Percentiles rank a stretch among this genome's conserved stretches.
Evolutionary conservation across 768 basidiomycete genomes (phyloP).

Genomic region (Russula brevipes): DNA sequence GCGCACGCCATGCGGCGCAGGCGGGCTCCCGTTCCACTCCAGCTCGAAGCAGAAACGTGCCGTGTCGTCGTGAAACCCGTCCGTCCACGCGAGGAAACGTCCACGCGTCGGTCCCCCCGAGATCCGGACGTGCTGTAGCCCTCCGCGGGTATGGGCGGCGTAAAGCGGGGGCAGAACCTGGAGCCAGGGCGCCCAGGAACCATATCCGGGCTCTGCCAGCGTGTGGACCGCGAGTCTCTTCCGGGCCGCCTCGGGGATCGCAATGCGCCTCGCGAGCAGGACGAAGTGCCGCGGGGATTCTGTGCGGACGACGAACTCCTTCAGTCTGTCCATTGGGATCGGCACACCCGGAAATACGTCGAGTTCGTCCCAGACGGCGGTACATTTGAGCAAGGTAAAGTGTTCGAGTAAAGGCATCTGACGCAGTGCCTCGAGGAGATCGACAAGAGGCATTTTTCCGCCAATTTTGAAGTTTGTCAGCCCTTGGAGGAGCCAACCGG

Average conservation of each 20-base stretch:
- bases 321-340: conserved; percentile 6
- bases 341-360: neutral
- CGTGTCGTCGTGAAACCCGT: neutral
- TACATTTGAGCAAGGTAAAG: conserved; percentile 6
- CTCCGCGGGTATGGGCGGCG: neutral
- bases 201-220: neutral
- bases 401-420: neutral
- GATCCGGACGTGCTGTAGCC: conserved; percentile 10
- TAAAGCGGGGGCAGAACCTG: neutral
- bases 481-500: conserved; percentile 4
- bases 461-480: conserved; percentile 5
- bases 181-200: conserved; percentile 2
- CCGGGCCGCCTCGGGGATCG: neutral
- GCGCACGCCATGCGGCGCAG: neutral
- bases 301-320: conserved; percentile 4
- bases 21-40: conserved; percentile 8
- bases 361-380: neutral
- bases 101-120: conserved; percentile 13
- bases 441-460: neutral
- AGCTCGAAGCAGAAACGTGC: conserved; percentile 20
- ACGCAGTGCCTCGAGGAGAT: conserved; percentile 7
- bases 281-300: conserved; percentile 16
- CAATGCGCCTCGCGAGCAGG: conserved; percentile 5
- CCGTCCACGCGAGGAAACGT: conserved; percentile 16
- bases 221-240: conserved; percentile 6